Evolutionary conservation across 148 eudicot genomes (phyloP).

Genomic region (Rhododendron kiyosumense): DNA sequence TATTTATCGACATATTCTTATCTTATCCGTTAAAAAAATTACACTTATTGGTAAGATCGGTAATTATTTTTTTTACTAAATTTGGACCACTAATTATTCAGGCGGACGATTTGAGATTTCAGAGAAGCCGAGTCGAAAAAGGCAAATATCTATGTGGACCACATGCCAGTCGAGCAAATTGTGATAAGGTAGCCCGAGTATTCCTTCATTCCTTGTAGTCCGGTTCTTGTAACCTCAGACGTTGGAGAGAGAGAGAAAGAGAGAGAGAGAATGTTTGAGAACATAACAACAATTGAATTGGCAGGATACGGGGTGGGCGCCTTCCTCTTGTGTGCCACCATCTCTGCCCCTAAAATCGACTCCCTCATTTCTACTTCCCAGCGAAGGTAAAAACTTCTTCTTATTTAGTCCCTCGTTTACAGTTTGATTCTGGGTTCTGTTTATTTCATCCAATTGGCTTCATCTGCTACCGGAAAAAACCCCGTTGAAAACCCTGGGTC

Average conservation of each 20-base stretch:
- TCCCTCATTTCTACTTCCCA: conserved; percentile 67
- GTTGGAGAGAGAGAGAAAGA: neutral
- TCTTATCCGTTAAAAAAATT: too few relatives aligned
- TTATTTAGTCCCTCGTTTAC: neutral
- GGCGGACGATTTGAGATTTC: too few relatives aligned
- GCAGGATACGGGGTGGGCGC: conserved; percentile 72
- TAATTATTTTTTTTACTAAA: too few relatives aligned
- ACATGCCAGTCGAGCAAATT: neutral
- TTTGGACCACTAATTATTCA: too few relatives aligned
- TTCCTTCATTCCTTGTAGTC: neutral
- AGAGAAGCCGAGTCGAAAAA: neutral
- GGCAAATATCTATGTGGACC: neutral
- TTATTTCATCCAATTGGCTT: neutral
- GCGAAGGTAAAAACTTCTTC: conserved; percentile 39
- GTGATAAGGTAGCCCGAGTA: neutral
- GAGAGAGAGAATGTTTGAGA: conserved; percentile 40
- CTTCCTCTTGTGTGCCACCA: conserved; percentile 64
- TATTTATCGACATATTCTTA: too few relatives aligned
- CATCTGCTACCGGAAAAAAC: neutral
- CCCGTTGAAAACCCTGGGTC: neutral
- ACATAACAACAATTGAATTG: conserved; percentile 63
- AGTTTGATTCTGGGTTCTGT: neutral
- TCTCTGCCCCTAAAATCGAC: conserved; percentile 71
- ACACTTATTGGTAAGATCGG: too few relatives aligned
- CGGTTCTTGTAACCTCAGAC: too few relatives aligned